These are phyloP conservation scores for Rhizoclosmatium sp. DNA, from an alignment of 192 early-diverging fungal genomes.

Conservation along the genomic window DNA sequence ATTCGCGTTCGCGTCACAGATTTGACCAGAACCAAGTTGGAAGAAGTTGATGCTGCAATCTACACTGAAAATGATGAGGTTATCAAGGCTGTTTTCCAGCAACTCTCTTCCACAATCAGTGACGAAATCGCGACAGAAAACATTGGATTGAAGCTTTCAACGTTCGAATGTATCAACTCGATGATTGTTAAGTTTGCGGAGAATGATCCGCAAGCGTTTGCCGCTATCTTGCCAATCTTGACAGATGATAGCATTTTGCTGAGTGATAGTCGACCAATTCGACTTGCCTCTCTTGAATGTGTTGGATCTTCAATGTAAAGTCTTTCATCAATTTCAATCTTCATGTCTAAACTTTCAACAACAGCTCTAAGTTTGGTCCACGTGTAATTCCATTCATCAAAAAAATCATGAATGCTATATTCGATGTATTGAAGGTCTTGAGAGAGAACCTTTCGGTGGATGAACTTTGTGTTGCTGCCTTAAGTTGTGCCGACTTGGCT, in stretches of 20 bases:
- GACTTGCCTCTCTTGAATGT: constrained; percentile 58
- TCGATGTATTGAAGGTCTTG: constrained; percentile 49
- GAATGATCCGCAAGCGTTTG: constrained; percentile 68
- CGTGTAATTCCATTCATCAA: constrained; percentile 81
- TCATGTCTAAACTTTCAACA: background rate
- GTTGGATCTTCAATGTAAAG: constrained; percentile 40
- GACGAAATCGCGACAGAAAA: constrained; percentile 42
- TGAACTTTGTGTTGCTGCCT: constrained; percentile 47
- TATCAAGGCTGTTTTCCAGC: constrained; percentile 60
- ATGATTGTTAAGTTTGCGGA: constrained; percentile 73
- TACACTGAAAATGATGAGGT: constrained; percentile 52
- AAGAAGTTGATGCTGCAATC: constrained; percentile 55
- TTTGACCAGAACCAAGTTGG: constrained; percentile 76
- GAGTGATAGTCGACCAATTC: constrained; percentile 38
- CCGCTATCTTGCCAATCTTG: constrained; percentile 56
- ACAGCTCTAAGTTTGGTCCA: constrained; percentile 73
- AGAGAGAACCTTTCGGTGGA: constrained; percentile 27
- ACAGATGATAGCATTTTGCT: constrained; percentile 28
- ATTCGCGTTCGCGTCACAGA: constrained; percentile 70
- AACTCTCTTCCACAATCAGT: constrained; percentile 51
- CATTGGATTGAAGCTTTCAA: constrained; percentile 67
- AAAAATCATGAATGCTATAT: constrained; percentile 81
- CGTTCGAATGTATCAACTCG: constrained; percentile 79
- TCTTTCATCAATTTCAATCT: background rate
- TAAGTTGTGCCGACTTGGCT: constrained; percentile 60